Evolutionary conservation across 192 early-diverging fungal genomes (phyloP).

Genomic region (Backusella psychrophila): DNA sequence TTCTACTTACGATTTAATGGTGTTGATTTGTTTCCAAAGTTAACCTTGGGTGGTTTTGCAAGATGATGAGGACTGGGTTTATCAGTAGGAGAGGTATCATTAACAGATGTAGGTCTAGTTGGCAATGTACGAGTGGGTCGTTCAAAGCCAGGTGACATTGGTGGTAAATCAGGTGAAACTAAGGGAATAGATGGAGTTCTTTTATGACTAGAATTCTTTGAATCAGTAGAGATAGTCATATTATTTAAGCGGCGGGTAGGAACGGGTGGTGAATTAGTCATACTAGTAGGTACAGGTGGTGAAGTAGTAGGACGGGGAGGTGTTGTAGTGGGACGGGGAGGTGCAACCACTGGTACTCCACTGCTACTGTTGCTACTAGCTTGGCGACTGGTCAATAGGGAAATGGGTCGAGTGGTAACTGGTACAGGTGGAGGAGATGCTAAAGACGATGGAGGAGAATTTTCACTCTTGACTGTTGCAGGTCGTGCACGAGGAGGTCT

Average conservation of each 20-base stretch:
- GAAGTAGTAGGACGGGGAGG: slow-evolving; percentile 15
- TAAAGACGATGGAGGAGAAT: neutral
- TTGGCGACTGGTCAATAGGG: slow-evolving; percentile 9
- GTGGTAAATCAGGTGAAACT: slow-evolving; percentile 36
- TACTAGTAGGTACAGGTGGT: slow-evolving; percentile 1
- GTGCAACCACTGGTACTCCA: neutral
- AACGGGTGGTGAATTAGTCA: slow-evolving; percentile 5
- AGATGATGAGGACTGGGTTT: neutral
- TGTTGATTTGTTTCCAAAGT: slow-evolving; percentile 2
- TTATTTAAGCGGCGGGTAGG: slow-evolving; percentile 13
- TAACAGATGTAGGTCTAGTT: neutral
- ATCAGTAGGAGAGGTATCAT: neutral
- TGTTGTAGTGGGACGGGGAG: neutral
- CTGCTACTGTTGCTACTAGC: neutral
- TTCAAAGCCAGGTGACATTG: slow-evolving; percentile 15
- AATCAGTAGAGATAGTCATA: neutral
- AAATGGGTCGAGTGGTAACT: slow-evolving; percentile 27
- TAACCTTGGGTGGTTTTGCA: slow-evolving; percentile 13
- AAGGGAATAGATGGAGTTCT: slow-evolving; percentile 25
- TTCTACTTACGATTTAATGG: neutral
- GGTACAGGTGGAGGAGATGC: slow-evolving; percentile 30
- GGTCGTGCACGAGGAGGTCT: slow-evolving; percentile 25
- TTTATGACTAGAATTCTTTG: slow-evolving; percentile 2
- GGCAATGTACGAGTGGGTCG: slow-evolving; percentile 29
- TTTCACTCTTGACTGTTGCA: slow-evolving; percentile 24